phyloP scores from a whole-genome alignment of 495 filamentous ascomycete species.

The Poronia punctata region DNA sequence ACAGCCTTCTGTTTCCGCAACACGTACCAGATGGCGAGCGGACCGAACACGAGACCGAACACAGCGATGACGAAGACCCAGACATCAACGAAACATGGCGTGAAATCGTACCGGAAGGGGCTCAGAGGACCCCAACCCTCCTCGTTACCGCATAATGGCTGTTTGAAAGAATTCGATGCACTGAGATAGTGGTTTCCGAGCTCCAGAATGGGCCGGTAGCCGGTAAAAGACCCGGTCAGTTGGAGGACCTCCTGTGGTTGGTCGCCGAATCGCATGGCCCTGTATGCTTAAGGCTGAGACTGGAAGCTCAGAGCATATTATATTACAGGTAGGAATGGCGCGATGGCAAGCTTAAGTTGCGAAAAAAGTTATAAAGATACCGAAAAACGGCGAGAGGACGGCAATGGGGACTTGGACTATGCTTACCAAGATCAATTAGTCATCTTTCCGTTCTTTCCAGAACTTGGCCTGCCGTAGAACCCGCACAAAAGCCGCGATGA shows the following conservation, averaged over 20 bases:
- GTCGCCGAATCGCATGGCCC: conserved; percentile 27
- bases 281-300: conserved; percentile 13
- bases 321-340: conserved; percentile 18
- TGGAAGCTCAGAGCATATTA: conserved; percentile 25
- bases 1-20: conserved; percentile 52
- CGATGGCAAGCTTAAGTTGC: conserved; percentile 15
- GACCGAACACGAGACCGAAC: conserved; percentile 69
- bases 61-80: conserved; percentile 69
- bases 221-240: conserved; percentile 47
- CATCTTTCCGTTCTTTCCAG: too few species aligned
- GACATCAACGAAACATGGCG: conserved; percentile 91
- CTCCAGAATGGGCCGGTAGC: conserved; percentile 34
- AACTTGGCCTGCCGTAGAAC: too few species aligned
- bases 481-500: too few species aligned
- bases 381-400: too few species aligned
- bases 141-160: conserved; percentile 74
- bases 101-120: conserved; percentile 78
- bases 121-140: conserved; percentile 97
- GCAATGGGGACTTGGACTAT: neutral
- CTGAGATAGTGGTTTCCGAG: conserved; percentile 42
- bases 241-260: conserved; percentile 38
- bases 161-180: conserved; percentile 34
- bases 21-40: conserved; percentile 66
- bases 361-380: conserved; percentile 21
- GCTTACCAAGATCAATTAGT: conserved; percentile 6